Evolutionary conservation across 2,329 filamentous ascomycete species (phyloP).

Genomic region (Truncatella angustata): DNA sequence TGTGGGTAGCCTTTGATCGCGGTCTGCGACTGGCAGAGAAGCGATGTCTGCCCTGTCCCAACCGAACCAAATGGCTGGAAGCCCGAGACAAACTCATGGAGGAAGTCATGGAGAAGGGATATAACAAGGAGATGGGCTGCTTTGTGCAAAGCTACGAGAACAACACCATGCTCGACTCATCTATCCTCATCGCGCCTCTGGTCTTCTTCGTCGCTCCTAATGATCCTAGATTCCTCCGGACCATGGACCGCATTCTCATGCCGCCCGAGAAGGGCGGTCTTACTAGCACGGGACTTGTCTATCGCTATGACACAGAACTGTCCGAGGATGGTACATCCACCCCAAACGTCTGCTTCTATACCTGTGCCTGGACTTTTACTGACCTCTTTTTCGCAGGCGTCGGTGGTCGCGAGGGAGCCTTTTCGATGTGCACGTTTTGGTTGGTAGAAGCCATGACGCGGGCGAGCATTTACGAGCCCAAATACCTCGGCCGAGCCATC

Average conservation of each 20-base stretch:
- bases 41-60: slow-evolving; percentile 71
- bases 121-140: slow-evolving; percentile 65
- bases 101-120: slow-evolving; percentile 74
- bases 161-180: slow-evolving; percentile 68
- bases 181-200: slow-evolving; percentile 72
- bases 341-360: background rate
- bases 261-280: slow-evolving; percentile 73
- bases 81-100: slow-evolving; percentile 70
- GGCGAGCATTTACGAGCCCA: slow-evolving; percentile 62
- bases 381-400: slow-evolving; percentile 36
- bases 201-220: slow-evolving; percentile 80
- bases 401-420: slow-evolving; percentile 72
- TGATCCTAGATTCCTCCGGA: slow-evolving; percentile 71
- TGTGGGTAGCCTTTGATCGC: slow-evolving; percentile 79
- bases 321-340: slow-evolving; percentile 64
- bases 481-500: slow-evolving; percentile 60
- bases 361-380: background rate
- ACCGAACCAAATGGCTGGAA: slow-evolving; percentile 63
- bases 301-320: slow-evolving; percentile 68
- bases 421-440: slow-evolving; percentile 83
- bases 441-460: slow-evolving; percentile 75
- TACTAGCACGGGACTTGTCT: slow-evolving; percentile 73
- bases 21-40: slow-evolving; percentile 73
- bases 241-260: slow-evolving; percentile 68
- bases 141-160: slow-evolving; percentile 78